A percentile compares a stretch with the other conserved stretches of the same genome.
These are phyloP conservation scores for Escovopsis sp. DNA, from an alignment of 2,329 filamentous ascomycete genomes.

Conservation along the genomic window DNA sequence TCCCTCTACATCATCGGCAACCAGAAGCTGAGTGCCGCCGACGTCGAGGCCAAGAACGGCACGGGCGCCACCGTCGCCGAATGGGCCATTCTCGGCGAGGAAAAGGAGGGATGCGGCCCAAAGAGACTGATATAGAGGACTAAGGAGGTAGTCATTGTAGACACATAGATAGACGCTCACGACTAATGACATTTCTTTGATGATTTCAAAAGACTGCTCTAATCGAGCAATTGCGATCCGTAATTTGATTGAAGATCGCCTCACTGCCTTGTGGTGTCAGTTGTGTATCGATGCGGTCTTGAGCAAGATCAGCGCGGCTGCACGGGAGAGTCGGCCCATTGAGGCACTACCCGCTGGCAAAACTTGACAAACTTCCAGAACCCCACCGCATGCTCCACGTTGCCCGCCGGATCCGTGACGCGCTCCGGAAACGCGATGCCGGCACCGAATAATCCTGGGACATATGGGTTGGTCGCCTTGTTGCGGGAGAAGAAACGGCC, in stretches of 20 bases:
- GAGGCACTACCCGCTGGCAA: slow-evolving; percentile 36
- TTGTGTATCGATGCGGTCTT: too few relatives aligned
- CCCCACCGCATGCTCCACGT: slow-evolving; percentile 47
- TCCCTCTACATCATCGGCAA: slow-evolving; percentile 9
- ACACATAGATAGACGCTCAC: too few relatives aligned
- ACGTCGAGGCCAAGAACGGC: slow-evolving; percentile 5
- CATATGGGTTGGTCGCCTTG: slow-evolving; percentile 16
- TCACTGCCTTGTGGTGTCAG: too few relatives aligned
- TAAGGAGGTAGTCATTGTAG: too few relatives aligned
- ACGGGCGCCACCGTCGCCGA: slow-evolving; percentile 10
- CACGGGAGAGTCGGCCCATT: slow-evolving; percentile 2
- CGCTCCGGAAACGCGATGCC: slow-evolving; percentile 50
- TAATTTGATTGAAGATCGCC: too few relatives aligned
- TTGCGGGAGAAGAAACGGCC: slow-evolving; percentile 7
- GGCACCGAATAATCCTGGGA: slow-evolving; percentile 41
- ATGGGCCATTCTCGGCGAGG: slow-evolving; percentile 7
- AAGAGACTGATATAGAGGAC: too few relatives aligned
- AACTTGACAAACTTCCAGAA: slow-evolving; percentile 54
- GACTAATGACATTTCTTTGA: too few relatives aligned
- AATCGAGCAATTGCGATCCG: too few relatives aligned
- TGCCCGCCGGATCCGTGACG: slow-evolving; percentile 45
- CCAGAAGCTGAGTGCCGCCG: slow-evolving; percentile 5
- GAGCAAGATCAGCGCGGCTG: too few relatives aligned
- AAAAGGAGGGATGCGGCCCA: too few relatives aligned
- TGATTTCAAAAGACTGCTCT: too few relatives aligned